These are phyloP conservation scores for Monosporascus sp. DNA, from an alignment of 2,329 filamentous ascomycete species.

Conservation along the genomic window DNA sequence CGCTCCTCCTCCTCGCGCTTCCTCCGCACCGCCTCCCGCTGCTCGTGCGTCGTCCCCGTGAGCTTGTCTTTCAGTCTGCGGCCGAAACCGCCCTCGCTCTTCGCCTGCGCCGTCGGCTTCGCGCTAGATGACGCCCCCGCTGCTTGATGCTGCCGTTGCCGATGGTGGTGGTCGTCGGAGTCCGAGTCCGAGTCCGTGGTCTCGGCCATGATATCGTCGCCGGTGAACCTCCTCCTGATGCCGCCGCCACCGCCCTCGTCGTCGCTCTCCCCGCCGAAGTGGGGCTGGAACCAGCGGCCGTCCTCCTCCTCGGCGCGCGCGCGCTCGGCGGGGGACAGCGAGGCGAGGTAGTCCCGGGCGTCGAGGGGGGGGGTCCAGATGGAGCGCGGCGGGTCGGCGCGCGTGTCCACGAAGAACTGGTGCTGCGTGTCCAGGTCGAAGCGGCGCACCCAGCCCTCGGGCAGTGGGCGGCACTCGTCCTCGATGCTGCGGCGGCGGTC, in stretches of 20 bases:
- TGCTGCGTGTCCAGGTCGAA: constrained; percentile 49
- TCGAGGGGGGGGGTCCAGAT: constrained; percentile 60
- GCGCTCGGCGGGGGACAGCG: constrained; percentile 42
- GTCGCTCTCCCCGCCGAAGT: constrained; percentile 39
- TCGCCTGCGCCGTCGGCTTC: too few species aligned
- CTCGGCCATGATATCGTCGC: too few species aligned
- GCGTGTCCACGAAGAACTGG: constrained; percentile 60
- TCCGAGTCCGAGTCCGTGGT: too few species aligned
- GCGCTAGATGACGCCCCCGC: too few species aligned
- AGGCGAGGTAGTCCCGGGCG: constrained; percentile 46
- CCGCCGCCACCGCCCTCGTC: constrained; percentile 34
- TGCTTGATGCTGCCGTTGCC: too few species aligned
- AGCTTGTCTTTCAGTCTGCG: constrained; percentile 55
- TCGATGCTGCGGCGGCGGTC: constrained; percentile 53
- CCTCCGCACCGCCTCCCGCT: constrained; percentile 41
- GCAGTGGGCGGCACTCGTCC: constrained; percentile 50
- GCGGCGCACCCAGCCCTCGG: constrained; percentile 50
- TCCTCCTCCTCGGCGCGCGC: constrained; percentile 36
- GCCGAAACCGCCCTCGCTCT: constrained; percentile 35
- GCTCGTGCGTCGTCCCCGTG: constrained; percentile 49
- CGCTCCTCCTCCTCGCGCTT: constrained; percentile 44
- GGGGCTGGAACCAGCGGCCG: constrained; percentile 27
- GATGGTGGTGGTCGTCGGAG: too few species aligned
- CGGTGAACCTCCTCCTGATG: constrained; percentile 6
- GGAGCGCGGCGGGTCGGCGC: constrained; percentile 44